Evolutionary conservation across 768 basidiomycete species (phyloP), one percentile per base, ranked within the genome.

Genomic region (Rhodotorula babjevae): DNA sequence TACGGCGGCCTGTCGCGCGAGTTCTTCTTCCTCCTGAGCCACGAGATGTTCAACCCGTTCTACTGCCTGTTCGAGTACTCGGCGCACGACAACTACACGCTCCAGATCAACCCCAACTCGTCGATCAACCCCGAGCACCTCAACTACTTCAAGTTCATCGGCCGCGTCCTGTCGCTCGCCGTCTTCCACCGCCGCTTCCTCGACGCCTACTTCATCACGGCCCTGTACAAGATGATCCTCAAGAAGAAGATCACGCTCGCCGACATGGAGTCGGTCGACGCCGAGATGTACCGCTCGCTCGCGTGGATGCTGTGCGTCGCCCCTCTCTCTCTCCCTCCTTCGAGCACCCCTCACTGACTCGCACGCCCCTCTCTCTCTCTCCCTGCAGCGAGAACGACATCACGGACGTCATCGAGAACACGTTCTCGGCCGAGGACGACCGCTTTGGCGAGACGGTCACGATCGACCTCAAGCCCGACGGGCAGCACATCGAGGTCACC

Each of bases 101-200:
- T 99, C 42, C 96, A 99, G 82, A 98, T 99, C 82, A 98, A 98
- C 83, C 72, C 72, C 42, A 76, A 78, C 18, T 96, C 93, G 47
- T 92, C 92, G 56, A 92, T 99, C 77, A 99, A 99, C 81, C 96
- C 96, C 0, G 96, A 99, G 82, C 96, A 99, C 82, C 83, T 99
- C 80, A 98, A 98, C 84, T 99, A 98, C 84, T 98, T 98, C 90
- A 97, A 98, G 84, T 98, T 99, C 82, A 98, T 99, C 76, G 96
- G 96, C 16, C 88, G 96, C 49, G 92, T 90, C 79, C 84, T 98
- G 66, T 93, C 94, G 64, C 86, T 98, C 57, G 95, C 92, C 75
- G 98, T 99, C 81, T 99, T 99, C 88, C 96, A 99, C 81, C 89
- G 96, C 66, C 91, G 96, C 18, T 99, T 99, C 89, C 84, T 99